Conservation (phyloP, 139 green algal species). For the Choricystis sp. region DNA sequence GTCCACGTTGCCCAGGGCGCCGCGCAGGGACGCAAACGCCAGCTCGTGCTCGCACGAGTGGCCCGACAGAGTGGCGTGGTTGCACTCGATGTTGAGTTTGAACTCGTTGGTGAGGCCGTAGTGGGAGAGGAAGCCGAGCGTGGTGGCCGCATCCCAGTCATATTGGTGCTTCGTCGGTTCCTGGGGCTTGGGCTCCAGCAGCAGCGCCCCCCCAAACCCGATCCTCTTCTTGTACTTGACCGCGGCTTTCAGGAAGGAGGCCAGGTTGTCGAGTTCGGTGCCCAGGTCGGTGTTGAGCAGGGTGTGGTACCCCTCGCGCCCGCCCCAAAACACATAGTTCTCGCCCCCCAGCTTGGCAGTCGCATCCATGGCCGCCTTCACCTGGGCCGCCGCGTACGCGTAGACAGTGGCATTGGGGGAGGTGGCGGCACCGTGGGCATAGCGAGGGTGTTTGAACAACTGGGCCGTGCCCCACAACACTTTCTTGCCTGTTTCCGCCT, state of each 20-base stretch:
- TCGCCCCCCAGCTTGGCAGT: constrained; percentile 28
- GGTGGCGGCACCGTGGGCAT: constrained; percentile 50
- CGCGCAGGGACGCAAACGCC: constrained; percentile 19
- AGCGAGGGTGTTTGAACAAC: constrained; percentile 58
- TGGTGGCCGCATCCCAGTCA: constrained; percentile 51
- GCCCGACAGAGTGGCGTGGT: constrained; percentile 56
- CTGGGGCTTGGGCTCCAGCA: constrained; percentile 61
- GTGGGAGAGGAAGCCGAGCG: constrained; percentile 30
- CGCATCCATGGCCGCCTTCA: constrained; percentile 41
- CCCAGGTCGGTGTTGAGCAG: constrained; percentile 57
- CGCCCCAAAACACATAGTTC: constrained; percentile 63
- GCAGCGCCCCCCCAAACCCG: constrained; percentile 30
- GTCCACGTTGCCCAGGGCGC: constrained; percentile 46
- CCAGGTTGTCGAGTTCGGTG: constrained; percentile 42
- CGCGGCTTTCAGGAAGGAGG: constrained; percentile 31
- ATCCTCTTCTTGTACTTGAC: constrained; percentile 28
- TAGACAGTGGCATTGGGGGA: constrained; percentile 34
- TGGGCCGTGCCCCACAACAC: constrained; percentile 56
- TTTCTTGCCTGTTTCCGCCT: constrained; percentile 23
- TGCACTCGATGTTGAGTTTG: constrained; percentile 63
- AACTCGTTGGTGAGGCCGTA: constrained; percentile 27
- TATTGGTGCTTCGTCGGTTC: constrained; percentile 58
- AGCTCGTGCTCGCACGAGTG: constrained; percentile 23
- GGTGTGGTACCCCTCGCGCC: constrained; percentile 51
- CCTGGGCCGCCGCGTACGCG: constrained; percentile 31